Evolutionary conservation across 2,329 filamentous ascomycete species (phyloP).

Genomic region (Pseudogymnoascus pannorum): DNA sequence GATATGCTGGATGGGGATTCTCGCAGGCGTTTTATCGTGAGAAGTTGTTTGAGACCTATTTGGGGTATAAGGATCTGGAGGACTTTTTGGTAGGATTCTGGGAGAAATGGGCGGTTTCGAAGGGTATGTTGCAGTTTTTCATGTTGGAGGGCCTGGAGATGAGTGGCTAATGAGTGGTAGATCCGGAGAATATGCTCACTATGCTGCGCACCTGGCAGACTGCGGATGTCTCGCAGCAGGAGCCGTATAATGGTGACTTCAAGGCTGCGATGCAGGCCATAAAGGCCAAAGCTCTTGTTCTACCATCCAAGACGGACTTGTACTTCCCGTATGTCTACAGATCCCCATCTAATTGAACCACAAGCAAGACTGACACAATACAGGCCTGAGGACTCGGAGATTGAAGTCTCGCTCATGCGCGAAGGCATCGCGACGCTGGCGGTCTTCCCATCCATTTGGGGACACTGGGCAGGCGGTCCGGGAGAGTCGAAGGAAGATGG

Average conservation of each 20-base stretch:
- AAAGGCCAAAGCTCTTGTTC: conserved; percentile 63
- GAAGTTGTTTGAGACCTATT: conserved; percentile 54
- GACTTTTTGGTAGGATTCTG: conserved; percentile 70
- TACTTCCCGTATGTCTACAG: conserved; percentile 61
- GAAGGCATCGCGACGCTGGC: conserved; percentile 48
- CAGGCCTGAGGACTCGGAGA: conserved; percentile 68
- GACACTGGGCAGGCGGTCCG: conserved; percentile 61
- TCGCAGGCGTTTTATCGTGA: conserved; percentile 72
- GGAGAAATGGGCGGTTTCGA: conserved; percentile 66
- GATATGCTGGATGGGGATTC: conserved; percentile 77
- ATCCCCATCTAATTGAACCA: background rate
- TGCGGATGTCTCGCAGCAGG: conserved; percentile 61
- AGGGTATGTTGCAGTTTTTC: conserved; percentile 36
- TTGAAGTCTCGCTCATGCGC: conserved; percentile 59
- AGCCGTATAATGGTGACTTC: conserved; percentile 61
- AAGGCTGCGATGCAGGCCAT: conserved; percentile 59
- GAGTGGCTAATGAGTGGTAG: conserved; percentile 27
- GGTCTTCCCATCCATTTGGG: conserved; percentile 56
- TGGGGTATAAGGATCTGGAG: conserved; percentile 62
- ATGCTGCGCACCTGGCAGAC: conserved; percentile 78
- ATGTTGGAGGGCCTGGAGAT: background rate
- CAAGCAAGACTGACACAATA: background rate
- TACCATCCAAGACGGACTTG: conserved; percentile 66
- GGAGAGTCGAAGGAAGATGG: conserved; percentile 64
- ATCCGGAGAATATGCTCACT: conserved; percentile 65